Base-by-base conservation (phyloP, 805 yeast genomes). In the Metschnikowia baotianmanensis region DNA sequence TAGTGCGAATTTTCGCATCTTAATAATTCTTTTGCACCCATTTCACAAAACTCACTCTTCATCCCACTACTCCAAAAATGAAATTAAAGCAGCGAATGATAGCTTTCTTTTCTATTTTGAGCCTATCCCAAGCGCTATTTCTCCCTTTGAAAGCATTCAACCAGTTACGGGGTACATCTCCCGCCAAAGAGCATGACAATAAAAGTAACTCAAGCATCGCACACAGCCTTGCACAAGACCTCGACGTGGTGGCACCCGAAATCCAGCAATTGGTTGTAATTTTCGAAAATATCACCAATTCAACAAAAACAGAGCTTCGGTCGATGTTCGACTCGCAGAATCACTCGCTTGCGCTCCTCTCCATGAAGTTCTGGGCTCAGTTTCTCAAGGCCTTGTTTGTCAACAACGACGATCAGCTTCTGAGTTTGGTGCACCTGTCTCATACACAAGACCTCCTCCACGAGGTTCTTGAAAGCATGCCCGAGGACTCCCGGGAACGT, bases 311-410 rank as follows among this genome's bases (percentile, higher is more conserved):
- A 2, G 43, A 39, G 25, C 34, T 39, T 12, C 26, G 34, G 6
- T 39, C 43, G 11, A 20, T 29, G 34, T 20, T 39, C 17, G 18
- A 32, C 11, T 34, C 35, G n/a, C 34, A 34, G 17, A 18, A 39
- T 13, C 19, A 30, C 10, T 22, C 43, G 6, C 29, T 39, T 11
- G 43, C 43, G 6, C 22, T 25, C 11, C 6, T 18, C 10, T 33
- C 25, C 11, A 17, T 28, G 26, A 28, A 30, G 17, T 34, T 39
- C 13, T 39, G 43, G 43, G n/a, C 21, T 6, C 15, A 34, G 11
- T 6, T 39, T 9, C 30, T 34, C 33, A 34, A 30, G 24, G 13
- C 19, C 12, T 8, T 39, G 7, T 18, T 39, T n/a, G 31, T 22
- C 22, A 34, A 17, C 12, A 19, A 23, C 31, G 27, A 29, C 18